Evolutionary conservation across 2,329 filamentous ascomycete genomes (phyloP).

Genomic region (Phyllosticta citribraziliensis): DNA sequence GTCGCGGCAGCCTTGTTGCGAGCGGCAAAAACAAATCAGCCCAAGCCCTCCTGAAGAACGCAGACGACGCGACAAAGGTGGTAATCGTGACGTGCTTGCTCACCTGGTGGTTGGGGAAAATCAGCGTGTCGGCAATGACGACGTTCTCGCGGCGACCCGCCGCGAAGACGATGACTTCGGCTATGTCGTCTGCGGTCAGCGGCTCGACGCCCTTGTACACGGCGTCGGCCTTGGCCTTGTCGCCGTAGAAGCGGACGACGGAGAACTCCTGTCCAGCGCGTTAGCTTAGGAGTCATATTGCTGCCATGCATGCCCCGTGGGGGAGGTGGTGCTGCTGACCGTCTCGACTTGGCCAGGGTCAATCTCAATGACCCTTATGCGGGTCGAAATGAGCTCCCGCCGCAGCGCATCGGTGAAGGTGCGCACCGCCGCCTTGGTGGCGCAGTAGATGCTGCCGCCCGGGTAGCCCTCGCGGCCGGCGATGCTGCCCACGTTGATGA

Average conservation of each 20-base stretch:
- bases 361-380: constrained; percentile 76
- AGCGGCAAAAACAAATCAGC: neutral
- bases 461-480: constrained; percentile 81
- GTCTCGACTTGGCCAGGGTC: constrained; percentile 93
- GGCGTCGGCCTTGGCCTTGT: constrained; percentile 80
- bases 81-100: constrained; percentile 16
- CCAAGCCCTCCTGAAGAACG: neutral
- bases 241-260: constrained; percentile 76
- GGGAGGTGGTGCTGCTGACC: constrained; percentile 10
- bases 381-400: constrained; percentile 70
- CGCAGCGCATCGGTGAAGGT: constrained; percentile 75
- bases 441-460: constrained; percentile 85
- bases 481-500: constrained; percentile 91
- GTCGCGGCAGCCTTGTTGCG: constrained; percentile 6
- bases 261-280: constrained; percentile 56
- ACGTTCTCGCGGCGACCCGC: constrained; percentile 82
- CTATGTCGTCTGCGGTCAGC: constrained; percentile 81
- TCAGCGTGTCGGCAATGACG: constrained; percentile 74
- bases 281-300: neutral
- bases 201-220: constrained; percentile 75
- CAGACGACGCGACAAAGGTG: neutral
- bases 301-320: neutral
- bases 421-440: constrained; percentile 80
- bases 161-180: constrained; percentile 79
- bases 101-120: constrained; percentile 88